A percentile compares a stretch with the other conserved stretches of the same genome.
phyloP scores from a whole-genome alignment of 345 rosid genomes.

The Anastatica hierochuntica region DNA sequence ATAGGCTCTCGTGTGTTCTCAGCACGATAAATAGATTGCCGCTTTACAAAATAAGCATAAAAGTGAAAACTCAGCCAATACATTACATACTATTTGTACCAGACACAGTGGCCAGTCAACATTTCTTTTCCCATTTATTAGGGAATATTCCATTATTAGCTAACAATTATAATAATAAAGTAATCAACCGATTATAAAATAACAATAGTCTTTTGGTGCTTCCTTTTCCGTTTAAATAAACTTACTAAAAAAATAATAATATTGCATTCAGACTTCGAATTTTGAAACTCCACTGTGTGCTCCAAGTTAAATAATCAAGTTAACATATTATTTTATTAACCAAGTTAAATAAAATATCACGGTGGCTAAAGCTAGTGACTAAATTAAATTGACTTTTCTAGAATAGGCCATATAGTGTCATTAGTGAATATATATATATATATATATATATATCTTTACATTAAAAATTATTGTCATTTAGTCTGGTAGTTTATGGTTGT shows the following conservation, averaged over 20 bases:
- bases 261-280: not conserved
- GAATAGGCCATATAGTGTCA: too few species aligned
- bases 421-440: too few species aligned
- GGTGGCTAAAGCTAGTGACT: too few species aligned
- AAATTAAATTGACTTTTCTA: too few species aligned
- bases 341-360: too few species aligned
- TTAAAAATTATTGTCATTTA: too few species aligned
- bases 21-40: not conserved
- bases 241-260: not conserved
- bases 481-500: too few species aligned
- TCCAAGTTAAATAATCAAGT: too few species aligned
- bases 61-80: constrained; percentile 1
- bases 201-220: not conserved
- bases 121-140: constrained; percentile 4
- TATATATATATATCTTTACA: too few species aligned
- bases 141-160: constrained; percentile 18
- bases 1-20: not conserved
- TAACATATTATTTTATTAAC: too few species aligned
- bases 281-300: too few species aligned
- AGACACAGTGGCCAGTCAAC: constrained; percentile 3
- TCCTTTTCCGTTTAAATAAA: not conserved
- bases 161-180: not conserved
- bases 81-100: constrained; percentile 5
- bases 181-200: too few species aligned
- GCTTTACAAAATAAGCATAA: not conserved